A percentile compares a stretch with the other conserved stretches of the same genome.
Conservation (phyloP, 176 grass and related monocot genomes). For the Oryza officinalis region DNA sequence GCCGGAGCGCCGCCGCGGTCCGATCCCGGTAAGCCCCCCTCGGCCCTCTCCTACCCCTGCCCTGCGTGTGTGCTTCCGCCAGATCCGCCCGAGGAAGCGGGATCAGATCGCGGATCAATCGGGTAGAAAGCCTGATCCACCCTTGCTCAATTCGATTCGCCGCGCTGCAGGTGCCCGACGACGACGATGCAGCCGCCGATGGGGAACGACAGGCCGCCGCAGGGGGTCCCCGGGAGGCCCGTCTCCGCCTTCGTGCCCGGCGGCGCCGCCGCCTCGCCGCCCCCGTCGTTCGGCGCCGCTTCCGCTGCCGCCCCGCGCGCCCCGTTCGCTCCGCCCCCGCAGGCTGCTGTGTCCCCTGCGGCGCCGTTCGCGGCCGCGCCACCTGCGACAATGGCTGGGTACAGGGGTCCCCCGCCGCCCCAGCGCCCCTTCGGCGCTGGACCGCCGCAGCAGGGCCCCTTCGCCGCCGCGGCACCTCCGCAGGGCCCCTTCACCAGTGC, state of each 20-base stretch:
- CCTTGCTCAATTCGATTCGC: neutral
- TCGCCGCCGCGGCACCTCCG: neutral
- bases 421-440: constrained; percentile 27
- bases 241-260: constrained; percentile 40
- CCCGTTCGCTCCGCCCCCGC: neutral
- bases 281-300: constrained; percentile 31
- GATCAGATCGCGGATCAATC: constrained; percentile 51
- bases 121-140: neutral
- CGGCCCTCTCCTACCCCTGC: neutral
- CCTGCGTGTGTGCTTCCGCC: neutral
- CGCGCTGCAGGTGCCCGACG: constrained; percentile 28
- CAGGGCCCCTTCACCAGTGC: neutral
- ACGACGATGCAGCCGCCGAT: constrained; percentile 52
- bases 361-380: constrained; percentile 20
- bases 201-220: constrained; percentile 50
- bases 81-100: constrained; percentile 38
- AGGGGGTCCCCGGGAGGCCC: constrained; percentile 35
- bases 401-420: constrained; percentile 33
- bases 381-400: constrained; percentile 36
- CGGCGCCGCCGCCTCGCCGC: constrained; percentile 15
- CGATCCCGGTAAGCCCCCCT: constrained; percentile 34
- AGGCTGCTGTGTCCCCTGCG: constrained; percentile 4
- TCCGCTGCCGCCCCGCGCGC: neutral
- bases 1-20: constrained; percentile 21
- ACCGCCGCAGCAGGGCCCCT: constrained; percentile 1